Conservation (phyloP, 2,329 filamentous ascomycete genomes). For the Colletotrichum sp. region DNA sequence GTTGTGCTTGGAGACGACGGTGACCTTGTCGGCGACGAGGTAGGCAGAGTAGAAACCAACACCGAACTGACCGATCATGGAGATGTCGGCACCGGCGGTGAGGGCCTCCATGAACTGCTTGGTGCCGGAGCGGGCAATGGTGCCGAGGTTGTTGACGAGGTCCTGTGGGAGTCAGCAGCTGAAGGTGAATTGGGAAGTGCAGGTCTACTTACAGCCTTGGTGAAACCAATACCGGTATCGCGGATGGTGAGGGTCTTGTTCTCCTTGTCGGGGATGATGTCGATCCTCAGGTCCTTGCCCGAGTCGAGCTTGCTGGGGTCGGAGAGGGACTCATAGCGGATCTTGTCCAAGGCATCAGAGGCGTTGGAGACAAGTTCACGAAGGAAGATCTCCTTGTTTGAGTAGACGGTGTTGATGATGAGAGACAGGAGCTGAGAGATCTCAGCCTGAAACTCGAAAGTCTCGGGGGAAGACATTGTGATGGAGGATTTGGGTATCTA, state of each 20-base stretch:
- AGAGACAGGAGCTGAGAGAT: slow-evolving; percentile 99
- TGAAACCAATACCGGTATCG: slow-evolving; percentile 99
- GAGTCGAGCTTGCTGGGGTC: slow-evolving; percentile 97
- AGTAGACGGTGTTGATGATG: slow-evolving; percentile 99
- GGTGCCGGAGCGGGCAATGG: slow-evolving; percentile 97
- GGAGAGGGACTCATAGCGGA: slow-evolving; percentile 97
- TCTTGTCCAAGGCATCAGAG: slow-evolving; percentile 99
- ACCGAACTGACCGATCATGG: slow-evolving; percentile 99
- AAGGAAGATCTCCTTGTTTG: slow-evolving; percentile 99
- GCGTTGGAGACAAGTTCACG: slow-evolving; percentile 98
- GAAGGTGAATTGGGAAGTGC: not conserved
- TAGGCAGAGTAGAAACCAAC: slow-evolving; percentile 99
- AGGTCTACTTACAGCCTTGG: slow-evolving; percentile 87
- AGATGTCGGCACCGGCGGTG: slow-evolving; percentile 97
- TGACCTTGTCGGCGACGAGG: slow-evolving; percentile 96
- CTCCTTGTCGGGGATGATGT: slow-evolving; percentile 98
- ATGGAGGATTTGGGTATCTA: slow-evolving; percentile 20
- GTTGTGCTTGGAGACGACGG: slow-evolving; percentile 97
- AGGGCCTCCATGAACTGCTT: slow-evolving; percentile 99
- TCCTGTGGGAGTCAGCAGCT: slow-evolving; percentile 65
- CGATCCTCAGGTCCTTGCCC: slow-evolving; percentile 97
- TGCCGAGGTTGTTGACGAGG: slow-evolving; percentile 99
- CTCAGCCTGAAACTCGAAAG: slow-evolving; percentile 99
- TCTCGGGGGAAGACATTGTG: slow-evolving; percentile 80
- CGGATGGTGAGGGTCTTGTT: slow-evolving; percentile 96